phyloP scores from a whole-genome alignment of 2,329 filamentous ascomycete species.

The Penicillium hesseltinei region DNA sequence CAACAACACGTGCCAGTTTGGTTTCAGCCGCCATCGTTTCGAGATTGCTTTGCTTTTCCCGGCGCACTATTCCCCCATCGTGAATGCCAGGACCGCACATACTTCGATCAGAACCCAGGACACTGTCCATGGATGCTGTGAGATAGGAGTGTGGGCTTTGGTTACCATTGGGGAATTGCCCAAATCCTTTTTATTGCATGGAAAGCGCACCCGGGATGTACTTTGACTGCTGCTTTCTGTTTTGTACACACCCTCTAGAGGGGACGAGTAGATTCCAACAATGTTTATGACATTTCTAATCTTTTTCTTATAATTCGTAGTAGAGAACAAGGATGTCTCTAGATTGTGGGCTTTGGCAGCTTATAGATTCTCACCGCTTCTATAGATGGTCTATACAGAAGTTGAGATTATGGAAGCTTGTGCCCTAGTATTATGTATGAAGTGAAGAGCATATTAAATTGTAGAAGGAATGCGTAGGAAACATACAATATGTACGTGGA shows the following conservation, averaged over 20 bases:
- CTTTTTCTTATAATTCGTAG: neutral
- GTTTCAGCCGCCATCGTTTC: slow-evolving; percentile 24
- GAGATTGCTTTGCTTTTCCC: slow-evolving; percentile 32
- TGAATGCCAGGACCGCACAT: neutral
- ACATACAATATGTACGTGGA: neutral
- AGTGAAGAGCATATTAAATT: neutral
- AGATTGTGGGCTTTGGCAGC: neutral
- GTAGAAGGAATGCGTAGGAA: neutral
- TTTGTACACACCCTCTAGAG: slow-evolving; percentile 33
- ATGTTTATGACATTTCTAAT: slow-evolving; percentile 17
- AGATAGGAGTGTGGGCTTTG: neutral
- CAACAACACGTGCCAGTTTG: slow-evolving; percentile 15
- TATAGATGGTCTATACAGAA: too few relatives aligned
- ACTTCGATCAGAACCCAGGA: slow-evolving; percentile 21
- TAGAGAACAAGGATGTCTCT: neutral
- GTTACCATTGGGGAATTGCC: slow-evolving; percentile 6
- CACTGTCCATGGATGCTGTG: neutral
- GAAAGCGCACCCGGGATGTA: slow-evolving; percentile 27
- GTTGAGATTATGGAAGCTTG: neutral
- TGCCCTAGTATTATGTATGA: neutral
- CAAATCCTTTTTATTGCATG: slow-evolving; percentile 27
- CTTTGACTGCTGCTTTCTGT: slow-evolving; percentile 26
- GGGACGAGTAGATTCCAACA: slow-evolving; percentile 22
- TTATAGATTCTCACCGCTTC: neutral
- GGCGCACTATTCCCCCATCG: slow-evolving; percentile 3